Conservation (phyloP, 208 protist genomes). For the Leishmania tarentolae region DNA sequence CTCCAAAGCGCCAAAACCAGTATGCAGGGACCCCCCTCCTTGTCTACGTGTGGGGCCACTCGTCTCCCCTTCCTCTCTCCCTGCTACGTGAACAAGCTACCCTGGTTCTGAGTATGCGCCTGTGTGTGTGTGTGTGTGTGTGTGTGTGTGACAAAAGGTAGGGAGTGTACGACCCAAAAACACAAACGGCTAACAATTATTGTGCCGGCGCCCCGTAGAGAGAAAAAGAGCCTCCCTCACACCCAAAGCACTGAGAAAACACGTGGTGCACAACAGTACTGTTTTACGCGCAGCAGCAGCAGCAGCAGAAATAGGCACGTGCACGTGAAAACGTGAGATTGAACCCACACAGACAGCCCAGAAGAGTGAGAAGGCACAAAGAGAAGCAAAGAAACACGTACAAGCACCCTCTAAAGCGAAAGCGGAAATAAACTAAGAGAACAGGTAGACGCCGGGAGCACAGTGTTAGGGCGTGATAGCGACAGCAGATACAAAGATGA, state of each 20-base stretch:
- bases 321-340: neutral
- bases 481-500: neutral
- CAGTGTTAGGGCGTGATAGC: neutral
- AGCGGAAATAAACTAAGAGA: neutral
- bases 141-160: neutral
- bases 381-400: neutral
- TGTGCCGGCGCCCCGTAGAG: neutral
- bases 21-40: neutral
- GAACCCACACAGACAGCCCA: neutral
- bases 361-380: neutral
- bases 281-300: neutral
- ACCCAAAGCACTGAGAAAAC: neutral
- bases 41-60: neutral
- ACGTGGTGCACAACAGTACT: neutral
- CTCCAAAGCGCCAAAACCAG: neutral
- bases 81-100: neutral
- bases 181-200: neutral
- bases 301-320: neutral
- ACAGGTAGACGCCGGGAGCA: neutral
- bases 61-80: neutral
- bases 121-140: neutral
- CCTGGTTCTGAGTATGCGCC: neutral
- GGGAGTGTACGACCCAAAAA: neutral
- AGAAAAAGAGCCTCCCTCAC: neutral
- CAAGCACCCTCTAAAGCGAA: neutral